These are phyloP conservation scores for Clonostachys solani DNA, from an alignment of 2,329 filamentous ascomycete genomes.

Conservation along the genomic window DNA sequence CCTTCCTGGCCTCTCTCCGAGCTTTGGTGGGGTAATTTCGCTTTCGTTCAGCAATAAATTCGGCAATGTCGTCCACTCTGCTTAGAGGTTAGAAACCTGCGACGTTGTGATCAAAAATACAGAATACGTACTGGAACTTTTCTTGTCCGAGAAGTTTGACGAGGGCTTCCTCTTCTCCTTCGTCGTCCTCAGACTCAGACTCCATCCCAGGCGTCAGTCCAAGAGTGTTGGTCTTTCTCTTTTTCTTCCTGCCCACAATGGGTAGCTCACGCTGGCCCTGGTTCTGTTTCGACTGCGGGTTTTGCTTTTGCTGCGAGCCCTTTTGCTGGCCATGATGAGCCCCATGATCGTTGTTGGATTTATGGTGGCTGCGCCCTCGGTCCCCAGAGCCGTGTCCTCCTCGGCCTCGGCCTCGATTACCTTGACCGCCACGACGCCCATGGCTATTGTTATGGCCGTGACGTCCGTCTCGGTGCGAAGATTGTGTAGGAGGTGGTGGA, in stretches of 20 bases:
- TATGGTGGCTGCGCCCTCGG: conserved; percentile 26
- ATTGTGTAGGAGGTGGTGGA: conserved; percentile 20
- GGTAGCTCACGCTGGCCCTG: conserved; percentile 15
- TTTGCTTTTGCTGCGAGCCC: conserved; percentile 2
- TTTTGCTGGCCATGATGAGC: conserved; percentile 9
- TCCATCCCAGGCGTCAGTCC: conserved; percentile 66
- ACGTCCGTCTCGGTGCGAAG: conserved; percentile 18
- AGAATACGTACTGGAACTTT: conserved; percentile 2
- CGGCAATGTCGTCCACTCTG: conserved; percentile 65
- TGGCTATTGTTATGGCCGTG: conserved; percentile 29
- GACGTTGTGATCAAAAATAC: not conserved
- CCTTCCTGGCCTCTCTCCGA: conserved; percentile 60
- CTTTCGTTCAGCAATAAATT: conserved; percentile 78
- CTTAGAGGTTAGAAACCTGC: conserved; percentile 4
- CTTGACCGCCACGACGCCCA: conserved; percentile 30
- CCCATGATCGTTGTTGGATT: not conserved
- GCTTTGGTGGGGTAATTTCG: conserved; percentile 77
- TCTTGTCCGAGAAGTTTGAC: conserved; percentile 51
- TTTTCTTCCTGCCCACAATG: conserved; percentile 59
- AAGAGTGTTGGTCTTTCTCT: conserved; percentile 67
- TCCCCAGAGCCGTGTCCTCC: conserved; percentile 43
- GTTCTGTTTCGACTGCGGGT: conserved; percentile 10
- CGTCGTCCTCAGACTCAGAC: conserved; percentile 61
- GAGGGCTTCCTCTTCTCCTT: conserved; percentile 66
- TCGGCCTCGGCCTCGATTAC: conserved; percentile 8